Evolutionary conservation across 495 filamentous ascomycete species (phyloP).

Genomic region (Penicillium chermesinum): DNA sequence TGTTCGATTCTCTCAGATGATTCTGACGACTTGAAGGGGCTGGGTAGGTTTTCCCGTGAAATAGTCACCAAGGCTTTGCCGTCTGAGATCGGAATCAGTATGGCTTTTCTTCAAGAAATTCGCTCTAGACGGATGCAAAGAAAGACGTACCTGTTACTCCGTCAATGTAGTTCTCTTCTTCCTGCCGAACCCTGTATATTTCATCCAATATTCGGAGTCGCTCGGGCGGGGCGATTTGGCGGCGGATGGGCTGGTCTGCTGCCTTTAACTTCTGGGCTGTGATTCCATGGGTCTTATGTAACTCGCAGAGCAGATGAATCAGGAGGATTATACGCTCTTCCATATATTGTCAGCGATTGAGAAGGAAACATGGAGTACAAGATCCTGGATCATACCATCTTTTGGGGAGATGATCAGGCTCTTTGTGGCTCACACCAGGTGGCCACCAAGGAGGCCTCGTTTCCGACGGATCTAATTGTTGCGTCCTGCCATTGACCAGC

Average conservation of each 20-base stretch:
- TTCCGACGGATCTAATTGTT: conserved; percentile 35
- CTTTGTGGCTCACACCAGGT: conserved; percentile 56
- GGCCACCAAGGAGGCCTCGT: conserved; percentile 77
- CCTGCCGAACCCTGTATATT: conserved; percentile 58
- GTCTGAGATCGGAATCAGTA: conserved; percentile 8
- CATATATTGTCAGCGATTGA: background rate
- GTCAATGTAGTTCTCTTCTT: conserved; percentile 55
- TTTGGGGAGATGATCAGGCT: conserved; percentile 75
- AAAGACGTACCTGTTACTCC: conserved; percentile 51
- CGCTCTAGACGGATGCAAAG: too few relatives aligned
- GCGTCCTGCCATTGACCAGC: conserved; percentile 28
- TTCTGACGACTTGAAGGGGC: conserved; percentile 16
- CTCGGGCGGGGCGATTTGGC: conserved; percentile 34
- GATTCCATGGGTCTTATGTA: conserved; percentile 34
- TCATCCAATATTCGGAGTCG: conserved; percentile 51
- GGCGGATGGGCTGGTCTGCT: conserved; percentile 40
- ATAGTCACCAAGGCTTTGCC: conserved; percentile 22
- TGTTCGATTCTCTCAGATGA: conserved; percentile 6
- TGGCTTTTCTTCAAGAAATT: background rate
- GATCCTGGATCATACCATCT: conserved; percentile 50
- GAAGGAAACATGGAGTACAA: background rate
- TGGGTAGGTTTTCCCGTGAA: conserved; percentile 31
- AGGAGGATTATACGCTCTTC: conserved; percentile 58
- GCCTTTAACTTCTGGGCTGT: conserved; percentile 33
- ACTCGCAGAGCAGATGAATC: conserved; percentile 52